Conservation (phyloP, 2,329 filamentous ascomycete genomes). For the Beauveria australis region DNA sequence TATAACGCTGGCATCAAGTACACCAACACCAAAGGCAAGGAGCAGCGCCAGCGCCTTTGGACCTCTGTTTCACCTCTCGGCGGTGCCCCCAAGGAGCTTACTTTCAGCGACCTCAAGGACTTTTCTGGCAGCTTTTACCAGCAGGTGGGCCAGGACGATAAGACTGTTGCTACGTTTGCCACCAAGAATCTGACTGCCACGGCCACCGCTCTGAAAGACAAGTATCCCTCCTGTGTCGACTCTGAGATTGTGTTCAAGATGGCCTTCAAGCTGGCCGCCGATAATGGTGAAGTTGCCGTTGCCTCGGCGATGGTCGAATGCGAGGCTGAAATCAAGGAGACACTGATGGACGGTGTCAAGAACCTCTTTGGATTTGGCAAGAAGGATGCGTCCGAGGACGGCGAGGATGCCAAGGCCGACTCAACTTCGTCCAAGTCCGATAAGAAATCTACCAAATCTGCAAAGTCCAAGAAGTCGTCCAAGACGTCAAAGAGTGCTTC, state of each 20-base stretch:
- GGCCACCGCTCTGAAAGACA: slow-evolving; percentile 68
- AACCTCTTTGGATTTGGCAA: slow-evolving; percentile 91
- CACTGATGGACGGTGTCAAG: slow-evolving; percentile 89
- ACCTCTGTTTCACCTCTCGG: slow-evolving; percentile 68
- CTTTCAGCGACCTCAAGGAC: slow-evolving; percentile 74
- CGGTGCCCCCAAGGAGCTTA: slow-evolving; percentile 70
- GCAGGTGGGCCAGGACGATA: slow-evolving; percentile 50
- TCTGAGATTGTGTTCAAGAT: slow-evolving; percentile 76
- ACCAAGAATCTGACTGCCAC: slow-evolving; percentile 83
- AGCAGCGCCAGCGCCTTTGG: slow-evolving; percentile 76
- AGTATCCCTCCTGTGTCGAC: slow-evolving; percentile 63
- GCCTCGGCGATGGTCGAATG: slow-evolving; percentile 73
- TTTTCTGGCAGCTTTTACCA: slow-evolving; percentile 77
- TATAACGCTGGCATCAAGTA: slow-evolving; percentile 74
- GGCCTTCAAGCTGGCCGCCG: slow-evolving; percentile 59
- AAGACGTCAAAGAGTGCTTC: slow-evolving; percentile 15
- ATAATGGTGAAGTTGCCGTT: slow-evolving; percentile 75
- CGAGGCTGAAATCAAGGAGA: slow-evolving; percentile 70
- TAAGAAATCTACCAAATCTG: slow-evolving; percentile 21
- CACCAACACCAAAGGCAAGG: slow-evolving; percentile 58
- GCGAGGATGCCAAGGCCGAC: slow-evolving; percentile 18
- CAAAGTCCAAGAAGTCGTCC: background rate
- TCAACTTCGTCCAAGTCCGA: slow-evolving; percentile 28
- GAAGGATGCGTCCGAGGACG: slow-evolving; percentile 71
- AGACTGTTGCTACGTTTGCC: slow-evolving; percentile 55